phyloP scores from a whole-genome alignment of 805 yeast genomes.

The Candida incommunis region DNA sequence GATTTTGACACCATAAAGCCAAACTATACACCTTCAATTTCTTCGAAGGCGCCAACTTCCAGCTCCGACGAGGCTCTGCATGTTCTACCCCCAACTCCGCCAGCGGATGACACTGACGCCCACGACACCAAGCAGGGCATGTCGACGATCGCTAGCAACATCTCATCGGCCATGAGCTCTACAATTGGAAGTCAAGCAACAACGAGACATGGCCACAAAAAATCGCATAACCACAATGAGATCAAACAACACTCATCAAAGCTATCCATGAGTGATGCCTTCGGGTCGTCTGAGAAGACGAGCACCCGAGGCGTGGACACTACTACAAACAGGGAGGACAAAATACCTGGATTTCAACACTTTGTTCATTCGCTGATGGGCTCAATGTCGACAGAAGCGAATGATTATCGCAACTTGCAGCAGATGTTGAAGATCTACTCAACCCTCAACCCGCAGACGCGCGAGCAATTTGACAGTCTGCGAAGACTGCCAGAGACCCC shows the following conservation, averaged over 20 bases:
- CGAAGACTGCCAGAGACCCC: too few relatives aligned
- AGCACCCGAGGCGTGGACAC: too few relatives aligned
- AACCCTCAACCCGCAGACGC: slow-evolving; percentile 5
- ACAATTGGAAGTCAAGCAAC: slow-evolving; percentile 1
- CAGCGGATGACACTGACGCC: too few relatives aligned
- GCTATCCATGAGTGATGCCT: background rate
- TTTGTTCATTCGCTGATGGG: background rate
- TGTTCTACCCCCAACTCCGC: background rate
- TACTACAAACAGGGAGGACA: too few relatives aligned
- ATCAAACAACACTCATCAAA: background rate
- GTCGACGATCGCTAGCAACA: slow-evolving; percentile 1
- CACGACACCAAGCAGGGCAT: too few relatives aligned
- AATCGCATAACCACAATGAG: background rate
- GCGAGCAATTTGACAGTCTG: slow-evolving; percentile 1
- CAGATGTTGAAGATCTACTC: slow-evolving; percentile 3
- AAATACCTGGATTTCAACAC: too few relatives aligned
- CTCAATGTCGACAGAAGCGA: slow-evolving; percentile 3
- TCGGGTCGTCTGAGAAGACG: too few relatives aligned
- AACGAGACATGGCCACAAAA: slow-evolving; percentile 3
- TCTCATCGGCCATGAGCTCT: background rate
- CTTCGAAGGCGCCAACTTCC: background rate
- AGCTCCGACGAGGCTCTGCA: background rate
- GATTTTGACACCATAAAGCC: slow-evolving; percentile 25
- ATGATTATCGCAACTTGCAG: slow-evolving; percentile 2
- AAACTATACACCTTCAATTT: background rate